phyloP scores from a whole-genome alignment of 495 filamentous ascomycete species.

The Penicillium roqueforti region DNA sequence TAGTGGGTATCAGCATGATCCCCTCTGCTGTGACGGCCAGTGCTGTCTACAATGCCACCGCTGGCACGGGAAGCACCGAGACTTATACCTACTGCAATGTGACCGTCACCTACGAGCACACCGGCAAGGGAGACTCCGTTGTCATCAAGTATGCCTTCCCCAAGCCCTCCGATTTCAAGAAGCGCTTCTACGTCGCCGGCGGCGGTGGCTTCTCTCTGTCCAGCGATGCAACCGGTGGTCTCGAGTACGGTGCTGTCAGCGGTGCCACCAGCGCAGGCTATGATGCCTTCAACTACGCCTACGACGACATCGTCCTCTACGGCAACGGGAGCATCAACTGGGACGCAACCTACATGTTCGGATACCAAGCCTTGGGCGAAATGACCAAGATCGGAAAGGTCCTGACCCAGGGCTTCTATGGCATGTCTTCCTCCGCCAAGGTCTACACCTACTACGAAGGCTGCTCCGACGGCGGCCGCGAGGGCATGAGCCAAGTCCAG shows the following conservation, averaged over 20 bases:
- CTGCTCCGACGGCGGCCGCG: constrained; percentile 37
- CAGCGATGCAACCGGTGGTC: constrained; percentile 30
- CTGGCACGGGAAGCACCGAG: constrained; percentile 12
- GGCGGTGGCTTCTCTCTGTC: constrained; percentile 32
- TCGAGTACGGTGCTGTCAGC: constrained; percentile 36
- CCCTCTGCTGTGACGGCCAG: constrained; percentile 29
- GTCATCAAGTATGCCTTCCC: constrained; percentile 35
- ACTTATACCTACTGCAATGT: constrained; percentile 38
- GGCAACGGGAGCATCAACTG: constrained; percentile 44
- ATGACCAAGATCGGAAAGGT: constrained; percentile 35
- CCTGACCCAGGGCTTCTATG: constrained; percentile 34
- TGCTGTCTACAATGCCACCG: constrained; percentile 23
- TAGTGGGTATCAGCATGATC: constrained; percentile 29
- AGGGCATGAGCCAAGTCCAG: constrained; percentile 49
- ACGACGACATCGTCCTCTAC: constrained; percentile 34
- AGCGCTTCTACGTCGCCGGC: constrained; percentile 37
- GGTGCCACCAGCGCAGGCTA: constrained; percentile 40
- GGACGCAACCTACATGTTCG: constrained; percentile 42
- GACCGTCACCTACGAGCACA: constrained; percentile 33
- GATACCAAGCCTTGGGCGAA: constrained; percentile 42
- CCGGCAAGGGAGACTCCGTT: constrained; percentile 29
- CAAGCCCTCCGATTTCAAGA: constrained; percentile 31
- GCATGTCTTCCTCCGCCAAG: constrained; percentile 23
- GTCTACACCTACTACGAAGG: constrained; percentile 40
- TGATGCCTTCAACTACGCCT: constrained; percentile 30